Percentiles rank a stretch among this genome's conserved stretches.
These are phyloP conservation scores for Onygenales sp. DNA, from an alignment of 2,329 filamentous ascomycete genomes.

Conservation along the genomic window DNA sequence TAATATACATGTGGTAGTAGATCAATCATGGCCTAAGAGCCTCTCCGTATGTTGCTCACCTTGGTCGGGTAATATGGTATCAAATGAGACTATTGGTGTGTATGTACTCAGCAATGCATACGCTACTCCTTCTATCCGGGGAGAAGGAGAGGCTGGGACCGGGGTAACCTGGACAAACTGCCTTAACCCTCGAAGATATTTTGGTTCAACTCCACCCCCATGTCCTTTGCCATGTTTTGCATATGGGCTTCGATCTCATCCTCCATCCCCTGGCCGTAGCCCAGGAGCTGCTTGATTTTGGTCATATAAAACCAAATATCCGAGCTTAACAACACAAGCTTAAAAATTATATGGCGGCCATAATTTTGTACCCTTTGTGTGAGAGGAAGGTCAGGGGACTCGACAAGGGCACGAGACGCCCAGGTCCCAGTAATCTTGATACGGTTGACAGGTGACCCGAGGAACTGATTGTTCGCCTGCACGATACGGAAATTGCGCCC, in stretches of 20 bases:
- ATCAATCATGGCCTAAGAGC: no score
- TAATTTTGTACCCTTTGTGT: constrained; percentile 58
- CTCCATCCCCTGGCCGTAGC: constrained; percentile 77
- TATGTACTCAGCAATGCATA: no score
- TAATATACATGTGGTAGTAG: no score
- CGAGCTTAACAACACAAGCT: constrained; percentile 61
- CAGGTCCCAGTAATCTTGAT: constrained; percentile 90
- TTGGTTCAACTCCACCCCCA: constrained; percentile 84
- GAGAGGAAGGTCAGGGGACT: constrained; percentile 57
- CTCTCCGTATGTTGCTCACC: no score
- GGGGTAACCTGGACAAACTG: background rate
- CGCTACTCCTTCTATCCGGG: no score
- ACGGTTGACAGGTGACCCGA: constrained; percentile 79
- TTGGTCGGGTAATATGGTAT: no score
- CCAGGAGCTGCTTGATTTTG: constrained; percentile 66
- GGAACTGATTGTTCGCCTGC: constrained; percentile 84
- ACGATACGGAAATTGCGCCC: constrained; percentile 87
- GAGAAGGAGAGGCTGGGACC: no score
- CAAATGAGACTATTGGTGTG: no score
- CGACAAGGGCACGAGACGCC: constrained; percentile 75
- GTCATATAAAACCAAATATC: constrained; percentile 79
- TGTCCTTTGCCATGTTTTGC: constrained; percentile 78
- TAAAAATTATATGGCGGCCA: constrained; percentile 73
- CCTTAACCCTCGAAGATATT: constrained; percentile 72
- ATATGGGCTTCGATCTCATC: constrained; percentile 85